Evolutionary conservation across 1,284 basidiomycete genomes (phyloP).

Genomic region (Exsudoporus floridanus): DNA sequence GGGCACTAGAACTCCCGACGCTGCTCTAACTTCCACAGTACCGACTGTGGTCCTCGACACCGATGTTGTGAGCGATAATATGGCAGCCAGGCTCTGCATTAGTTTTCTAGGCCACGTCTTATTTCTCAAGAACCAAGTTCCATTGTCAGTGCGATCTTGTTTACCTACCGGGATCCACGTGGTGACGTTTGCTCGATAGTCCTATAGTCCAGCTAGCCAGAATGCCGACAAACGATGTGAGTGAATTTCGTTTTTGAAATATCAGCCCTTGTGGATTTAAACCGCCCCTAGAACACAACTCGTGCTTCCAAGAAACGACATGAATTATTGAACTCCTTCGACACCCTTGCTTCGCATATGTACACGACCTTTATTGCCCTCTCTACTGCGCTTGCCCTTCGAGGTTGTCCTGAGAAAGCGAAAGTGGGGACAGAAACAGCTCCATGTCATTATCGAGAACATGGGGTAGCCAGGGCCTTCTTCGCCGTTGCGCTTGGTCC

Average conservation of each 20-base stretch:
- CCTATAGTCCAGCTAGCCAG: constrained; percentile 61
- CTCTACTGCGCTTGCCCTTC: constrained; percentile 57
- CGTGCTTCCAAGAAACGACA: constrained; percentile 55
- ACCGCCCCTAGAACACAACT: constrained; percentile 35
- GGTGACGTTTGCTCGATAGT: constrained; percentile 36
- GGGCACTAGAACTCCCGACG: background rate
- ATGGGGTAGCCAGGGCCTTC: constrained; percentile 37
- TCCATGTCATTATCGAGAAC: background rate
- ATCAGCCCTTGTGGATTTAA: background rate
- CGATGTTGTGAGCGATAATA: constrained; percentile 49
- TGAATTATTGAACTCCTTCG: constrained; percentile 62
- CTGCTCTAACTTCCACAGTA: constrained; percentile 22
- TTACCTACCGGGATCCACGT: background rate
- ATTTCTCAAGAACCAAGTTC: constrained; percentile 73
- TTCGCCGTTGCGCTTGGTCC: constrained; percentile 65
- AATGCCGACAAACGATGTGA: constrained; percentile 41
- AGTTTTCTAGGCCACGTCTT: constrained; percentile 64
- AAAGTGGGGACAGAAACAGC: background rate
- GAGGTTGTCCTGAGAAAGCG: constrained; percentile 7
- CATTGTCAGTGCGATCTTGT: constrained; percentile 54
- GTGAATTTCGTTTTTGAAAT: background rate
- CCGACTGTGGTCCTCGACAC: constrained; percentile 50
- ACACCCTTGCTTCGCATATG: constrained; percentile 69
- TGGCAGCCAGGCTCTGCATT: constrained; percentile 60
- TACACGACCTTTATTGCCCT: constrained; percentile 69